These are phyloP conservation scores for Russula sp. DNA, from an alignment of 768 basidiomycete species.

Conservation along the genomic window DNA sequence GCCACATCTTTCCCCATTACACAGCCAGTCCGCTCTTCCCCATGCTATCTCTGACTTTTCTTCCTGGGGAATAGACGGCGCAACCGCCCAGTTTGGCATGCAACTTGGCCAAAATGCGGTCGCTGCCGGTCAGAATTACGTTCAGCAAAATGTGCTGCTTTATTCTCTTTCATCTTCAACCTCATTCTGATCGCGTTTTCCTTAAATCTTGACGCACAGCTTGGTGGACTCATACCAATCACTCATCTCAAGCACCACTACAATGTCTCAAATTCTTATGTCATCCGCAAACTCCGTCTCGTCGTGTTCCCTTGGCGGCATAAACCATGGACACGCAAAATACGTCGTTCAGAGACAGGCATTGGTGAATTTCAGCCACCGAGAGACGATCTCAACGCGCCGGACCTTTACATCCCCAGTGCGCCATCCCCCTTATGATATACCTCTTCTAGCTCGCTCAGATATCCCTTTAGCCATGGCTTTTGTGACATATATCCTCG, in stretches of 20 bases:
- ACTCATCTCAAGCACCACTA: conserved; percentile 84
- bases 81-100: conserved; percentile 94
- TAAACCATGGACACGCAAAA: conserved; percentile 75
- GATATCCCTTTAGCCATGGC: conserved; percentile 70
- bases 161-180: conserved; percentile 21
- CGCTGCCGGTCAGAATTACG: conserved; percentile 91
- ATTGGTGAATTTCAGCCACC: conserved; percentile 82
- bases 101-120: conserved; percentile 92
- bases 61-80: conserved; percentile 85
- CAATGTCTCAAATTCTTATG: conserved; percentile 95
- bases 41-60: conserved; percentile 48
- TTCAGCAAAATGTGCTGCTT: conserved; percentile 80
- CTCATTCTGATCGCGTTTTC: not conserved
- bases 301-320: conserved; percentile 97
- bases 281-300: conserved; percentile 81
- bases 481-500: conserved; percentile 89
- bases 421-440: conserved; percentile 28
- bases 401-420: conserved; percentile 97
- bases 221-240: conserved; percentile 75
- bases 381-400: conserved; percentile 91
- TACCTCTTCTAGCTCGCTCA: conserved; percentile 10
- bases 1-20: conserved; percentile 33
- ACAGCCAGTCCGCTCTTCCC: conserved; percentile 28
- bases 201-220: conserved; percentile 44
- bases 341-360: conserved; percentile 60